Conservation (phyloP, 106 monocot species). For the Platanthera guangdongensis region DNA sequence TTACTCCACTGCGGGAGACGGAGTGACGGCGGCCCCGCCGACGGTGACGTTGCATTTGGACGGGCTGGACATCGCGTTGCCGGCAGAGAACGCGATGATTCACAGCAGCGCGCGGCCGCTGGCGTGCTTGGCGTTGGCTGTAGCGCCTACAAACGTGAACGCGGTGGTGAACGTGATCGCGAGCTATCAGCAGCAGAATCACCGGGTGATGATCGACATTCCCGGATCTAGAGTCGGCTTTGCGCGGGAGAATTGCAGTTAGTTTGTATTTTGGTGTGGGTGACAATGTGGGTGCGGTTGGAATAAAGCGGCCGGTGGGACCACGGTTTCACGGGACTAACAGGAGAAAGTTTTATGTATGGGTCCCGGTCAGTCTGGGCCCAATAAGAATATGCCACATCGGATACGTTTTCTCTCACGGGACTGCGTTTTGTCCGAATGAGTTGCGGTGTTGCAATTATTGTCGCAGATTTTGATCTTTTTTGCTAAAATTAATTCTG, state of each 20-base stretch:
- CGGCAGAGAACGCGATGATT: constrained; percentile 78
- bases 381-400: too few relatives aligned
- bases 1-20: constrained; percentile 21
- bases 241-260: constrained; percentile 47
- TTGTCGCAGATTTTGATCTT: neutral
- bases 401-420: too few relatives aligned
- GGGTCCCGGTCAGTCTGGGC: too few relatives aligned
- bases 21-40: constrained; percentile 9
- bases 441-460: neutral
- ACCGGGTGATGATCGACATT: constrained; percentile 56
- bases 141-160: constrained; percentile 54
- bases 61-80: constrained; percentile 57
- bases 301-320: neutral
- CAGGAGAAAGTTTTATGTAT: neutral
- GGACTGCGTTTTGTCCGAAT: neutral
- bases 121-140: constrained; percentile 68
- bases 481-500: neutral
- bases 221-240: constrained; percentile 47
- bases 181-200: constrained; percentile 79
- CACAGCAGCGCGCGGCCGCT: constrained; percentile 74
- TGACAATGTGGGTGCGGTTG: neutral
- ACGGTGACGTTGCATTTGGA: constrained; percentile 50
- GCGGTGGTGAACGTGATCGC: constrained; percentile 70
- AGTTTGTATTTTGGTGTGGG: neutral
- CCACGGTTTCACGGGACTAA: neutral